phyloP scores from a whole-genome alignment of 1,284 basidiomycete species.

The Singerocomus inundabilis region DNA sequence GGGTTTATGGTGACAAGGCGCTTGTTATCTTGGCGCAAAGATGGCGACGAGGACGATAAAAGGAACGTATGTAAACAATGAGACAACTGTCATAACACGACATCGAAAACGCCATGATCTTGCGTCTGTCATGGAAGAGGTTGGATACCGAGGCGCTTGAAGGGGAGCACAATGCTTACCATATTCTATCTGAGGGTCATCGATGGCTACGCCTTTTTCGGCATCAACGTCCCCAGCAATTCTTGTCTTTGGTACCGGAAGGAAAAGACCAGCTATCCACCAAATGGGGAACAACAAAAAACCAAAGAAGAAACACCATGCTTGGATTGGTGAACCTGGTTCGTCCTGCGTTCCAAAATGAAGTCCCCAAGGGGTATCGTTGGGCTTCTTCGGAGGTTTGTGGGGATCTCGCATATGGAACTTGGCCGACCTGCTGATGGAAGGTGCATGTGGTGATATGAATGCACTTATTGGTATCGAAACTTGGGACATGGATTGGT shows the following conservation, averaged over 20 bases:
- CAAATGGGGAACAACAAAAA: conserved; percentile 74
- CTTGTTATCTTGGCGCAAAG: conserved; percentile 46
- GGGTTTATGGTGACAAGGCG: conserved; percentile 13
- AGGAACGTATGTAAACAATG: conserved; percentile 72
- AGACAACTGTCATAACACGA: conserved; percentile 64
- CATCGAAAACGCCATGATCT: conserved; percentile 69
- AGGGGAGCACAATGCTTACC: conserved; percentile 44
- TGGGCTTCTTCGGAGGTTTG: conserved; percentile 52
- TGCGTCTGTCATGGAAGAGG: conserved; percentile 48
- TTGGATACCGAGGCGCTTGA: conserved; percentile 10
- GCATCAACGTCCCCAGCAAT: conserved; percentile 54
- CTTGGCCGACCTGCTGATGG: conserved; percentile 49
- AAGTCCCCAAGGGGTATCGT: conserved; percentile 60
- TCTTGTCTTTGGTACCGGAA: conserved; percentile 59
- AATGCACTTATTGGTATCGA: conserved; percentile 78
- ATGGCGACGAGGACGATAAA: conserved; percentile 71
- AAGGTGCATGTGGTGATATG: conserved; percentile 73
- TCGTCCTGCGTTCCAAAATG: conserved; percentile 50
- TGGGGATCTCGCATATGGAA: conserved; percentile 80
- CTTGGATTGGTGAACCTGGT: conserved; percentile 63
- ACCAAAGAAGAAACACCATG: conserved; percentile 74
- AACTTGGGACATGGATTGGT: conserved; percentile 53
- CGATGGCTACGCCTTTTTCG: conserved; percentile 70
- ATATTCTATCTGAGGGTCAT: conserved; percentile 75
- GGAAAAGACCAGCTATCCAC: conserved; percentile 65